Evolutionary conservation across 148 eudicot genomes (phyloP).

Genomic region (Diospyros kaki): DNA sequence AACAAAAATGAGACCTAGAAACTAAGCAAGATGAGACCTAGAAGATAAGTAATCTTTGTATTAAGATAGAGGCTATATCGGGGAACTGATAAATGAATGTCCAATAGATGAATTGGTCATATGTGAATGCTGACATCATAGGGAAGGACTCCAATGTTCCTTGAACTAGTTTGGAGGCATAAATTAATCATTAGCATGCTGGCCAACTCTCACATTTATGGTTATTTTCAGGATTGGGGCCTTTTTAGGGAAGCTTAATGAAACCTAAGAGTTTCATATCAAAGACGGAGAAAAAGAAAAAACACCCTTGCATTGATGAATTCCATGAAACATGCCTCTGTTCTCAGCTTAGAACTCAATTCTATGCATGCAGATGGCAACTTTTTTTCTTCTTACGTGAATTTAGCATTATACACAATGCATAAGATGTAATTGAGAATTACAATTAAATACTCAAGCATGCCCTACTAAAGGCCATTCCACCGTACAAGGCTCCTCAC

Average conservation of each 20-base stretch:
- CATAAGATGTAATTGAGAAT: neutral
- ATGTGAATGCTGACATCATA: neutral
- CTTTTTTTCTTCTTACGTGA: neutral
- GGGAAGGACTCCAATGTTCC: neutral
- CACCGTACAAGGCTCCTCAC: no score
- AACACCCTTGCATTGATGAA: neutral
- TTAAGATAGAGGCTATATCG: neutral
- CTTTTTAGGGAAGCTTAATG: neutral
- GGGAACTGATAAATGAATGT: slow-evolving; percentile 24
- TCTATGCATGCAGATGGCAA: neutral
- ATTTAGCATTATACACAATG: neutral
- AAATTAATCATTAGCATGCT: neutral
- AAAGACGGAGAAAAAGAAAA: neutral
- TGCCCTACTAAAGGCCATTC: neutral
- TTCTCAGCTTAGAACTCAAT: neutral
- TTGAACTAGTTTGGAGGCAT: neutral
- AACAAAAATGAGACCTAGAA: neutral
- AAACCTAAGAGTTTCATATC: neutral
- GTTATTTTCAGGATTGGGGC: neutral
- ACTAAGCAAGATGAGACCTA: neutral
- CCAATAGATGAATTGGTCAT: slow-evolving; percentile 30
- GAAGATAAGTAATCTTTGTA: neutral
- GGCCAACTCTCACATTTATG: neutral
- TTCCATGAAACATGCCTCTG: neutral
- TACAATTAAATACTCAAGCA: neutral